These are phyloP conservation scores for Globisporangium nagaii DNA, from an alignment of 352 stramenopile species.

Conservation along the genomic window DNA sequence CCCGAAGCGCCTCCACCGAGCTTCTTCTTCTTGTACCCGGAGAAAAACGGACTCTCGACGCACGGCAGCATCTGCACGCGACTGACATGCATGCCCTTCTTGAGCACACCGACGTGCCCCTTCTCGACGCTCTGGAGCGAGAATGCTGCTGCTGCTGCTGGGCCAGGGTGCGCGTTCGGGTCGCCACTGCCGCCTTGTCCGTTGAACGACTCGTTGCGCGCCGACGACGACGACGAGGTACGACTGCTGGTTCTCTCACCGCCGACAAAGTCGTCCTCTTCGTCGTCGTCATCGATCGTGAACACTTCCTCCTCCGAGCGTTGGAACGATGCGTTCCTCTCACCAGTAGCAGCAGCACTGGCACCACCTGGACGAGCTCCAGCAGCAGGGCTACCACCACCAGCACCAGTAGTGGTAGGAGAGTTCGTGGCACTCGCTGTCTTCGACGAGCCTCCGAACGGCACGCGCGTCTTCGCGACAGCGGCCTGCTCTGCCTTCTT, in stretches of 20 bases:
- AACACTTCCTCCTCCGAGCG: constrained; percentile 74
- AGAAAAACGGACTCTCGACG: constrained; percentile 74
- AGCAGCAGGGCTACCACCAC: not conserved
- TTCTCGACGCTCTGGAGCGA: constrained; percentile 52
- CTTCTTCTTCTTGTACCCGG: constrained; percentile 83
- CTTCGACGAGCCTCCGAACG: constrained; percentile 21
- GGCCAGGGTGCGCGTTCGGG: not conserved
- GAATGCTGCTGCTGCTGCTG: constrained; percentile 10
- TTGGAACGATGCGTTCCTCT: constrained; percentile 37
- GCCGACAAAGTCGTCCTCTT: constrained; percentile 49
- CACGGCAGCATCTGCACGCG: constrained; percentile 65
- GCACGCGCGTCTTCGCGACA: constrained; percentile 36
- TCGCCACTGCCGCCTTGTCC: constrained; percentile 9
- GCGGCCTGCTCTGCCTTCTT: constrained; percentile 69
- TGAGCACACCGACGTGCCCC: constrained; percentile 35
- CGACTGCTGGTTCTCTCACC: constrained; percentile 21
- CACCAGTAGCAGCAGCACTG: not conserved
- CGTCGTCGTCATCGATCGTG: constrained; percentile 78
- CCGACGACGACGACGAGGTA: constrained; percentile 35
- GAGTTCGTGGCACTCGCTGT: too few relatives aligned
- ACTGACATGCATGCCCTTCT: constrained; percentile 66
- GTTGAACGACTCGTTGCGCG: constrained; percentile 42
- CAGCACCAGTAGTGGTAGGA: too few relatives aligned
- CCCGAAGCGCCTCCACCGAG: not conserved
- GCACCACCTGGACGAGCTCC: not conserved